Evolutionary conservation across 208 protist genomes (phyloP), one percentile per base, ranked within the genome.

Genomic region (Angomonas ambiguus): DNA sequence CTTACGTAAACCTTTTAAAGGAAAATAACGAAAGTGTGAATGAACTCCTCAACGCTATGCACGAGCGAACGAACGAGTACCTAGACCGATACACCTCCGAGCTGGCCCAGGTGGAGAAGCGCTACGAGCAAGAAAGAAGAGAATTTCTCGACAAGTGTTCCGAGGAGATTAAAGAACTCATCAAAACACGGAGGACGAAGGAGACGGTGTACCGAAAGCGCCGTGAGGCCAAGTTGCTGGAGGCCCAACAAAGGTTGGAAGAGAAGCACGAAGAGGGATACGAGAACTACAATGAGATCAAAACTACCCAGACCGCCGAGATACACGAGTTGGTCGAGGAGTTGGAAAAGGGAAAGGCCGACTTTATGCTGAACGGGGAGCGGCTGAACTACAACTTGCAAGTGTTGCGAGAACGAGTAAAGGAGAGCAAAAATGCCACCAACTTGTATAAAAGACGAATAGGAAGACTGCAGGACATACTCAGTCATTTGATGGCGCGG

Each of bases 381-480:
- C 96, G 97, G 30, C 87, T 98, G 25, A 95, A 92, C 38, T 98
- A 98, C 85, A 98, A 98, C 83, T 72, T 98, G 60, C 93, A 97
- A 67, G 93, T 98, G 34, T 89, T 98, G 49, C 82, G 83, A 22
- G 94, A 98, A 72, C 85, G 97, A 2, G 93, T 98, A 28, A 91
- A 95, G 68, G 97, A 98, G 68, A 98, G 98, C 82, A 90, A 91
- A 28, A 90, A 68, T 51, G 95, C 94, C n/a, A 91, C 97, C 75
- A 76, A 77, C 20, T 77, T 96, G 74, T 95, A 98, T 79, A 97
- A 98, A 77, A 79, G 89, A 20, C 97, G 96, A 74, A 77, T 98
- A 6, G 85, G 80, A 28, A 72, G 81, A 24, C 80, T 97, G 55
- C 83, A 93, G 67, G 93, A 98, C 59, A 89, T 86, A 8, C 83